Evolutionary conservation across 371 early-diverging fungal species (phyloP).

Genomic region (Umbelopsis sp.): DNA sequence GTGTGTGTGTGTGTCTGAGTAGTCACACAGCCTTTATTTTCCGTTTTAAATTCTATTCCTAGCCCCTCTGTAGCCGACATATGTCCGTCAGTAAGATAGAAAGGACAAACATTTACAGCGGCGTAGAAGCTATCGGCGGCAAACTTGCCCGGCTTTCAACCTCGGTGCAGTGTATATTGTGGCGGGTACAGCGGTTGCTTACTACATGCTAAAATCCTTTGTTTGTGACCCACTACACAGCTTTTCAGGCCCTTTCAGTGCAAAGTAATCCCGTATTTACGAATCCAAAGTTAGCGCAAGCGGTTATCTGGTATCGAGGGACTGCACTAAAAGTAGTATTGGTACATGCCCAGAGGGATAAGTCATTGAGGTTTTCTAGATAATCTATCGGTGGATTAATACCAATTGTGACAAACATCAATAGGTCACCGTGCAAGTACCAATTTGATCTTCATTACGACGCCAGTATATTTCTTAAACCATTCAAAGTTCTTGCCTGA

Average conservation of each 20-base stretch:
- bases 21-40: not conserved
- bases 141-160: not conserved
- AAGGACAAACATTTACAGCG: not conserved
- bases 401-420: not conserved
- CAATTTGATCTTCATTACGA: constrained; percentile 23
- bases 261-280: constrained; percentile 8
- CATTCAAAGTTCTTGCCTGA: constrained; percentile 29
- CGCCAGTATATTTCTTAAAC: constrained; percentile 25
- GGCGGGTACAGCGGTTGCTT: not conserved
- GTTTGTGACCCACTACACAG: not conserved
- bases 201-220: not conserved
- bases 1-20: not conserved
- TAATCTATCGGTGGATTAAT: no score
- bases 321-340: constrained; percentile 9
- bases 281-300: not conserved
- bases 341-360: constrained; percentile 20
- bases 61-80: no score
- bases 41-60: no score
- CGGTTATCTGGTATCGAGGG: not conserved
- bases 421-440: constrained; percentile 15
- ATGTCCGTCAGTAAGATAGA: not conserved
- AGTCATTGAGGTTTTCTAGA: not conserved
- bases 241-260: not conserved
- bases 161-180: not conserved
- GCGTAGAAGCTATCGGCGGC: not conserved